Evolutionary conservation across 352 stramenopile genomes (phyloP), one percentile per base, ranked within the genome.

Genomic region (Plasmopara viticola): DNA sequence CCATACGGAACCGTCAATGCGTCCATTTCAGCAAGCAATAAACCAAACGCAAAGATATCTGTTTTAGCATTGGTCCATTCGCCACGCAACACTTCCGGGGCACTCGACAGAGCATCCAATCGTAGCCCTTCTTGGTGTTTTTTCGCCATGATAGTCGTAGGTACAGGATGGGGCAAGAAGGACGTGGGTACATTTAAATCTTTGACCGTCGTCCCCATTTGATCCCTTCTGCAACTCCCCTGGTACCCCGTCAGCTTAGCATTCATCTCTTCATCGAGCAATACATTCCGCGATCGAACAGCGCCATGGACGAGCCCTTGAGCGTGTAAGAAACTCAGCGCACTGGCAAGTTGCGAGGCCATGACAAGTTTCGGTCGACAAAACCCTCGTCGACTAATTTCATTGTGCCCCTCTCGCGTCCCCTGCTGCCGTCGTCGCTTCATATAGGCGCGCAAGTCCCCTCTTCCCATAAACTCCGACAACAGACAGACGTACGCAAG

Each of bases 11-110:
- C 13, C 9, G 55, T 47, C 0, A 59, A 28, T 25, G 70, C 64
- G 52, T 82, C 74, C 15, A 86, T 47, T 52, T 83, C 74, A 2
- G 69, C 71, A 2, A 86, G 52, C 48, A 86, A 45, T n/a, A 86
- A 56, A 34, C 72, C 74, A 35, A 86, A 72, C 9, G 69, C 77
- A 42, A 78, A 86, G 6, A 86, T 48, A 59, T 86, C 74, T 42
- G 70, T 64, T 53, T 68, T 71, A 3, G 71, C 59, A 40, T 69
- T 73, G 29, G 61, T 73, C 9, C 61, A 56, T 35, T 69, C 60
- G 8, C 72, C 69, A 2, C 66, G 48, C 54, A 78, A 67, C 18
- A 79, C 69, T 41, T 90, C 80, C 0, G 80, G 78, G 0, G 80
- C 70, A 33, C 46, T 70, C 60, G 60, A 72, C 0, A 70, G 42